Evolutionary conservation across 345 rosid species (phyloP).

Genomic region (Carallia brachiata): DNA sequence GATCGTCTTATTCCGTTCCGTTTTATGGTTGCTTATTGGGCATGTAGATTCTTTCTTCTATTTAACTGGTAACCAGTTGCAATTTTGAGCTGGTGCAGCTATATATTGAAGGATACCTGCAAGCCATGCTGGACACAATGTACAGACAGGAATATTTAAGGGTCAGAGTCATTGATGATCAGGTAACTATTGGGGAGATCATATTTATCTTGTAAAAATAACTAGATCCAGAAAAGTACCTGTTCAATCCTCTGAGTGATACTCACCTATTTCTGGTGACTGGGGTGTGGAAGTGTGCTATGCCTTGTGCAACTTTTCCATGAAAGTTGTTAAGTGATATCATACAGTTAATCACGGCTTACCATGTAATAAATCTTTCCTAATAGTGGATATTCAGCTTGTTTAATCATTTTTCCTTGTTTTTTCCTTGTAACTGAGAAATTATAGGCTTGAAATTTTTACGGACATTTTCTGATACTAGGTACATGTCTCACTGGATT

Average conservation of each 20-base stretch:
- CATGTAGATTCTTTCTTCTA: neutral
- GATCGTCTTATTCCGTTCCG: neutral
- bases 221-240: neutral
- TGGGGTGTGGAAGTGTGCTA: neutral
- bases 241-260: neutral
- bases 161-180: conserved; percentile 87
- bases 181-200: conserved; percentile 41
- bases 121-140: conserved; percentile 88
- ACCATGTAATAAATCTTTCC: neutral
- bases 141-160: conserved; percentile 91
- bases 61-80: conserved; percentile 9
- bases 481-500: too few species aligned
- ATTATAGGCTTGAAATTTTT: neutral
- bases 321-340: neutral
- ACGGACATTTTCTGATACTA: too few species aligned
- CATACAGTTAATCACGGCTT: neutral
- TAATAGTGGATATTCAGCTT: conserved; percentile 3
- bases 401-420: neutral
- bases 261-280: conserved; percentile 4
- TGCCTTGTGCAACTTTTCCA: neutral
- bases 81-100: conserved; percentile 47
- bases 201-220: neutral
- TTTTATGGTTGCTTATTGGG: neutral
- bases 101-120: conserved; percentile 92
- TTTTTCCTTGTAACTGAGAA: neutral